These are phyloP conservation scores for Brassica balearica DNA, from an alignment of 441 rosid genomes.

Conservation along the genomic window DNA sequence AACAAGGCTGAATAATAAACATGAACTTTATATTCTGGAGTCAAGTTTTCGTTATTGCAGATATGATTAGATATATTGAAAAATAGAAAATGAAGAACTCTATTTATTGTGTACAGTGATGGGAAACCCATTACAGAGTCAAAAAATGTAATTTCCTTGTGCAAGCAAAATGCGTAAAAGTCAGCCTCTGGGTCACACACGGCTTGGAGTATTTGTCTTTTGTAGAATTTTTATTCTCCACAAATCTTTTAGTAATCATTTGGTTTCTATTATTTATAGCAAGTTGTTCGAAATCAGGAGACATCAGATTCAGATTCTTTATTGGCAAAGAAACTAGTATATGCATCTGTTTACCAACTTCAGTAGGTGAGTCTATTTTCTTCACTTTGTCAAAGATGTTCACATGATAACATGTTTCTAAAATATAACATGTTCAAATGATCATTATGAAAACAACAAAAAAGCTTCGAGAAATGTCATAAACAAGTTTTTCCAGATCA, in stretches of 20 bases:
- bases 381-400: neutral
- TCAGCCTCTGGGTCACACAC: constrained; percentile 25
- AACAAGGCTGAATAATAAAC: neutral
- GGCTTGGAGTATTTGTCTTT: constrained; percentile 20
- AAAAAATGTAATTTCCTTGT: constrained; percentile 19
- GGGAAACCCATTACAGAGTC: neutral
- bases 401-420: neutral
- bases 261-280: neutral
- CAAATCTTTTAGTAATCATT: constrained; percentile 3
- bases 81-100: neutral
- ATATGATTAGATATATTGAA: neutral
- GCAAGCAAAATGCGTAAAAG: constrained; percentile 14
- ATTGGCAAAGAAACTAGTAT: neutral
- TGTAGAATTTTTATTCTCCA: constrained; percentile 22
- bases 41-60: constrained; percentile 14
- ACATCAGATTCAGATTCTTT: constrained; percentile 4
- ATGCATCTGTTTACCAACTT: neutral
- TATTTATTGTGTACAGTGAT: neutral
- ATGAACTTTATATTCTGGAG: constrained; percentile 22
- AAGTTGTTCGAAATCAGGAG: constrained; percentile 20
- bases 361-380: neutral
- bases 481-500: no score
- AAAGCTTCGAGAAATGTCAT: neutral
- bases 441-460: no score
- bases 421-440: neutral